A percentile compares a stretch with the other conserved stretches of the same genome.
Evolutionary conservation across 495 filamentous ascomycete species (phyloP).

Genomic region (Daldinia vernicosa): DNA sequence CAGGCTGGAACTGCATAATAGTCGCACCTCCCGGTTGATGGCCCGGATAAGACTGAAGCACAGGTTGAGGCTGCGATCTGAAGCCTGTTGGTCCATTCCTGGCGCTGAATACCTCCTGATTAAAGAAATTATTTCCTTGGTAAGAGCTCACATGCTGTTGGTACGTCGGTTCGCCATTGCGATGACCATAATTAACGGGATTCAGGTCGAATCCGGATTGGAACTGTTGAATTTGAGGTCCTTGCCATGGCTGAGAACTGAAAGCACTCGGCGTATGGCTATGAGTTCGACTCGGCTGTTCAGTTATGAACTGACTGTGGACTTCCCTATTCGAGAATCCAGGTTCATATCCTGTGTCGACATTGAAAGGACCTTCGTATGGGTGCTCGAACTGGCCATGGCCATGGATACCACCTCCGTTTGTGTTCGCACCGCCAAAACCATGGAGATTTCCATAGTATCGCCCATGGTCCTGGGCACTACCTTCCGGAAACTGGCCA

Average conservation of each 20-base stretch:
- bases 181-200: constrained; percentile 10
- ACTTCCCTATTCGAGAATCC: neutral
- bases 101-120: neutral
- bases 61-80: neutral
- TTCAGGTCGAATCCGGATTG: neutral
- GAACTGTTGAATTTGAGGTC: constrained; percentile 4
- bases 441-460: neutral
- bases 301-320: neutral
- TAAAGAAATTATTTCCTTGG: neutral
- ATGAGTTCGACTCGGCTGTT: neutral
- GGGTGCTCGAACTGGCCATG: constrained; percentile 13
- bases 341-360: neutral
- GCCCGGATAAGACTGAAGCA: neutral
- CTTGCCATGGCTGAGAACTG: constrained; percentile 13
- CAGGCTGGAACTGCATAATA: neutral
- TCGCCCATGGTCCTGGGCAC: neutral
- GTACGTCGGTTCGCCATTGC: constrained; percentile 4
- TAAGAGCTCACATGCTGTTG: neutral
- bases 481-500: neutral
- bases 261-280: constrained; percentile 17
- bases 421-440: neutral
- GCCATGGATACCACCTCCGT: constrained; percentile 16
- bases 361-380: neutral
- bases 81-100: neutral
- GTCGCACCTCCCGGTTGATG: neutral